Conservation (phyloP, 169 alveolate species). For the Plasmodium knowlesi region DNA sequence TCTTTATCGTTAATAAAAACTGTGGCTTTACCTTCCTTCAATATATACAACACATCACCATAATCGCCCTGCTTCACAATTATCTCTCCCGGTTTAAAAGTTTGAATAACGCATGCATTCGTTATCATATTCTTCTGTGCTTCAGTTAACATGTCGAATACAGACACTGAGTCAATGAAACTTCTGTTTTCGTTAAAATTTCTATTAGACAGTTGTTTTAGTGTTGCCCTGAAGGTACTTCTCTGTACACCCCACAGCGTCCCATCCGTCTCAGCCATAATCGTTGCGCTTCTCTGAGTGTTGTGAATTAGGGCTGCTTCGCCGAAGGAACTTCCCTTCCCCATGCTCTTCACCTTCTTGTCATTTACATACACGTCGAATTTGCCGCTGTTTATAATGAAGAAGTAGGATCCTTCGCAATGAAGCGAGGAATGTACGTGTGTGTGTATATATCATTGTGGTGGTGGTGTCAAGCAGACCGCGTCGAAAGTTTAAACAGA, state of each 20-base stretch:
- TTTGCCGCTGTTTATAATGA: conserved; percentile 88
- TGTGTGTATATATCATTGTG: background rate
- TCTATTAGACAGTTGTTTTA: conserved; percentile 89
- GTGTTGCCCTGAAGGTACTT: conserved; percentile 91
- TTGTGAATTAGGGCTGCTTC: conserved; percentile 98
- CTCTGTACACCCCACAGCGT: conserved; percentile 95
- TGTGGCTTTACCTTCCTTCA: conserved; percentile 92
- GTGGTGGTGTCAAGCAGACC: background rate
- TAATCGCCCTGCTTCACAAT: conserved; percentile 93
- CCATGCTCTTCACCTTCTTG: conserved; percentile 89
- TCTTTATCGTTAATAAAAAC: conserved; percentile 87
- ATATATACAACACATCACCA: conserved; percentile 92
- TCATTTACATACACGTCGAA: conserved; percentile 92
- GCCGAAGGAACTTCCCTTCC: conserved; percentile 97
- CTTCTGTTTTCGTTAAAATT: conserved; percentile 92
- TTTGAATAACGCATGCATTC: conserved; percentile 90
- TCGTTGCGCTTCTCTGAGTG: conserved; percentile 98
- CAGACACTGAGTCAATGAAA: conserved; percentile 91
- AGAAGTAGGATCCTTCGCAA: conserved; percentile 87
- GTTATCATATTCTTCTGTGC: conserved; percentile 91
- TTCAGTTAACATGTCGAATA: conserved; percentile 90
- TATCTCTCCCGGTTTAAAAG: conserved; percentile 85
- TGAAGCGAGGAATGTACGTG: background rate
- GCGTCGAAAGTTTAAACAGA: background rate
- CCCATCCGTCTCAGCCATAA: conserved; percentile 90